phyloP scores from a whole-genome alignment of 257 asterid species.

The Gynochthodes officinalis region DNA sequence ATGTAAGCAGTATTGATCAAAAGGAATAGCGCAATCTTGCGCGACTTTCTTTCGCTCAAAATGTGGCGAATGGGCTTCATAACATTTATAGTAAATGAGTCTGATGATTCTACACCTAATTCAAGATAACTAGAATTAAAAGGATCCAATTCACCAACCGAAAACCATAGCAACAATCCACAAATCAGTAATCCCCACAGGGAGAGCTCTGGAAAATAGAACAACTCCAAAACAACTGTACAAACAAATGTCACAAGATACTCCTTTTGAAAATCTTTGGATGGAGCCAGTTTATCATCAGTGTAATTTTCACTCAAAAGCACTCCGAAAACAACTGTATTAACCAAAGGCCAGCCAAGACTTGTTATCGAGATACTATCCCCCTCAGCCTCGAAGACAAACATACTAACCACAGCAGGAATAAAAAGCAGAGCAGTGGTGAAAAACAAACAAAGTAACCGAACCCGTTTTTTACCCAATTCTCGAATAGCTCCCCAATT shows the following conservation, averaged over 20 bases:
- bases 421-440: conserved; percentile 61
- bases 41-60: conserved; percentile 81
- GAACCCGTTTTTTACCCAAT: conserved; percentile 59
- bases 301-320: conserved; percentile 82
- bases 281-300: conserved; percentile 50
- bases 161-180: conserved; percentile 72
- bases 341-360: conserved; percentile 84
- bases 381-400: conserved; percentile 79
- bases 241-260: conserved; percentile 66
- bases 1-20: conserved; percentile 87
- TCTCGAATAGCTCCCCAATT: conserved; percentile 63
- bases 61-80: conserved; percentile 86
- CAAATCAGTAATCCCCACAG: conserved; percentile 84
- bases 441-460: conserved; percentile 63
- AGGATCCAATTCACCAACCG: conserved; percentile 67
- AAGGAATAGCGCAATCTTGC: conserved; percentile 86
- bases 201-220: conserved; percentile 78
- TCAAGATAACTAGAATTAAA: conserved; percentile 46
- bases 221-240: conserved; percentile 72
- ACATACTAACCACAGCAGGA: conserved; percentile 80
- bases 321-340: conserved; percentile 86
- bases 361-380: conserved; percentile 54
- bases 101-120: conserved; percentile 65
- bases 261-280: conserved; percentile 66
- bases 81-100: conserved; percentile 39